These are phyloP conservation scores for Nemania abortiva DNA, from an alignment of 2,329 filamentous ascomycete genomes.

Conservation along the genomic window DNA sequence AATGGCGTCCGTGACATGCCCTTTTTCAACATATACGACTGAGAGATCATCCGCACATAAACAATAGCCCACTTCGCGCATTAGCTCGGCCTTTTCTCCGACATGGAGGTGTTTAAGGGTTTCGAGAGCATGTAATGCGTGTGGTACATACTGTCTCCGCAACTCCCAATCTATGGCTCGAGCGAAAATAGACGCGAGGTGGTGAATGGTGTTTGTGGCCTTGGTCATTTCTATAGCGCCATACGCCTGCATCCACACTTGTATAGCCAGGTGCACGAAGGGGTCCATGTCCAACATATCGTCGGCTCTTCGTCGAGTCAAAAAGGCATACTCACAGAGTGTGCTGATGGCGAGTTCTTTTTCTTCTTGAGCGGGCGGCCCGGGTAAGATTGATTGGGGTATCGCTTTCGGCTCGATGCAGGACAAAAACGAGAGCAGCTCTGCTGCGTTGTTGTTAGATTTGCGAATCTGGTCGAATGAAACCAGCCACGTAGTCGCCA, in stretches of 20 bases:
- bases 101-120: too few relatives aligned
- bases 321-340: conserved; percentile 52
- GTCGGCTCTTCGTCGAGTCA: conserved; percentile 43
- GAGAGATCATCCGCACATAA: too few relatives aligned
- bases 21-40: too few relatives aligned
- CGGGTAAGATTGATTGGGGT: conserved; percentile 52
- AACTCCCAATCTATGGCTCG: conserved; percentile 27
- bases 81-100: too few relatives aligned
- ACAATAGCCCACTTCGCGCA: too few relatives aligned
- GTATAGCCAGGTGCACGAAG: conserved; percentile 52
- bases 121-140: conserved; percentile 28
- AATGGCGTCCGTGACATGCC: too few relatives aligned
- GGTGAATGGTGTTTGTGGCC: conserved; percentile 2
- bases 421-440: conserved; percentile 55
- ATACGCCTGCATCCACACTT: conserved; percentile 48
- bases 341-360: conserved; percentile 49
- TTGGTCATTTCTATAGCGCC: conserved; percentile 11
- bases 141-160: conserved; percentile 49
- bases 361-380: conserved; percentile 22
- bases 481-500: conserved; percentile 56
- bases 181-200: conserved; percentile 20
- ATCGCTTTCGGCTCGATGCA: conserved; percentile 57
- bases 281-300: conserved; percentile 54
- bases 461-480: conserved; percentile 56
- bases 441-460: conserved; percentile 49